Evolutionary conservation across 371 early-diverging fungal genomes (phyloP).

Genomic region (Amoeboaphelidium protococcarum): DNA sequence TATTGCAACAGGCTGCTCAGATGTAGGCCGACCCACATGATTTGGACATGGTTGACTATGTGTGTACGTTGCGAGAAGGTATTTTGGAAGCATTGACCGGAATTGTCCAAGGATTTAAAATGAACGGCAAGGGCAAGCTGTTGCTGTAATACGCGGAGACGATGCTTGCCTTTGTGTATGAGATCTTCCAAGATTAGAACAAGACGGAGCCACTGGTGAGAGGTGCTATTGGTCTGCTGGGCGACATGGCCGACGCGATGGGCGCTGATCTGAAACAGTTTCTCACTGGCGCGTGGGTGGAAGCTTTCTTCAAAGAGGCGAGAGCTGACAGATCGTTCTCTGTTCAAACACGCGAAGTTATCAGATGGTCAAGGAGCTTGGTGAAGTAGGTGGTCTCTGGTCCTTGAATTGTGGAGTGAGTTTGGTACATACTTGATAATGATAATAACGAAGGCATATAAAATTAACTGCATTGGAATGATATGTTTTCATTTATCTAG

Average conservation of each 20-base stretch:
- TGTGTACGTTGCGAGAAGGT: conserved; percentile 48
- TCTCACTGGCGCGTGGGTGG: not conserved
- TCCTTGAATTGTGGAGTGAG: no score
- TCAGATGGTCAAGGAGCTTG: no score
- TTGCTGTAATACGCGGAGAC: conserved; percentile 28
- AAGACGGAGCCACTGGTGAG: conserved; percentile 31
- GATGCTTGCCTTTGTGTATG: conserved; percentile 45
- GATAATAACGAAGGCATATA: no score
- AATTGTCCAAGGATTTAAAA: conserved; percentile 66
- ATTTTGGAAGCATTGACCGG: conserved; percentile 85
- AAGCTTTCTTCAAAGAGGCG: not conserved
- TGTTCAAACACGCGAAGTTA: no score
- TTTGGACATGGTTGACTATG: conserved; percentile 54
- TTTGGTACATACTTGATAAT: no score
- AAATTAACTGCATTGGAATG: no score
- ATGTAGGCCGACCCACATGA: conserved; percentile 29
- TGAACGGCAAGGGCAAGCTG: conserved; percentile 21
- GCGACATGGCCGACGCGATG: not conserved
- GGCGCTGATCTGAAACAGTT: not conserved
- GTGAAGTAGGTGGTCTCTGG: no score
- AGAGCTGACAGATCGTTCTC: no score
- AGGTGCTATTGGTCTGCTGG: not conserved
- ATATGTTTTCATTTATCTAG: no score
- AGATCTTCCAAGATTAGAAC: conserved; percentile 26
- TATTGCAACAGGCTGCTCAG: conserved; percentile 43